phyloP scores from a whole-genome alignment of 768 basidiomycete genomes.

The Mycena galopus region DNA sequence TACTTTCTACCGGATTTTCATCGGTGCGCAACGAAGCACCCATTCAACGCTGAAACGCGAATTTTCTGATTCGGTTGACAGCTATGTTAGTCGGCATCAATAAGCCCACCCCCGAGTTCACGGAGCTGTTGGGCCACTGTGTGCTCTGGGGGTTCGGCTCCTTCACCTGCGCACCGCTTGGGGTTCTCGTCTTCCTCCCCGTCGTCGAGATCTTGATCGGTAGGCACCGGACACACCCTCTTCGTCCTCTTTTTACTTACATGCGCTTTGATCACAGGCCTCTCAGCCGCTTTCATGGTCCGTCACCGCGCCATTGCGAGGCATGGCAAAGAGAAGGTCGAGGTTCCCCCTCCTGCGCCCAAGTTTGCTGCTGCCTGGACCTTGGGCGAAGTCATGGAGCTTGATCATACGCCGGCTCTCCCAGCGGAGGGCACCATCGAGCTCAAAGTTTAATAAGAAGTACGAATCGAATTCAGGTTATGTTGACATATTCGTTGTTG shows the following conservation, averaged over 20 bases:
- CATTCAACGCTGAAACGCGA: background rate
- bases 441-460: background rate
- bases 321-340: background rate
- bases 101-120: conserved; percentile 2
- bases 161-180: conserved; percentile 1
- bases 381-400: conserved; percentile 3
- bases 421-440: conserved; percentile 1
- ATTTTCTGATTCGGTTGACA: conserved; percentile 5
- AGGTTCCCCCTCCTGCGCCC: conserved; percentile 1
- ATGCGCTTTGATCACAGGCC: conserved; percentile 1
- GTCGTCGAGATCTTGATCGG: conserved; percentile 3
- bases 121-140: background rate
- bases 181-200: conserved; percentile 3
- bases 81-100: background rate
- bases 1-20: background rate
- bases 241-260: conserved; percentile 4
- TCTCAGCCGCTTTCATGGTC: background rate
- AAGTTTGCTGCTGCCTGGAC: conserved; percentile 2
- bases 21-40: background rate
- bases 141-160: background rate
- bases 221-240: conserved; percentile 2
- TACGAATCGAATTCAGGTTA: background rate
- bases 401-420: background rate
- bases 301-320: conserved; percentile 2
- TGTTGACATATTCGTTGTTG: background rate